phyloP scores from a whole-genome alignment of 345 rosid species.

The Erucastrum elatum region DNA sequence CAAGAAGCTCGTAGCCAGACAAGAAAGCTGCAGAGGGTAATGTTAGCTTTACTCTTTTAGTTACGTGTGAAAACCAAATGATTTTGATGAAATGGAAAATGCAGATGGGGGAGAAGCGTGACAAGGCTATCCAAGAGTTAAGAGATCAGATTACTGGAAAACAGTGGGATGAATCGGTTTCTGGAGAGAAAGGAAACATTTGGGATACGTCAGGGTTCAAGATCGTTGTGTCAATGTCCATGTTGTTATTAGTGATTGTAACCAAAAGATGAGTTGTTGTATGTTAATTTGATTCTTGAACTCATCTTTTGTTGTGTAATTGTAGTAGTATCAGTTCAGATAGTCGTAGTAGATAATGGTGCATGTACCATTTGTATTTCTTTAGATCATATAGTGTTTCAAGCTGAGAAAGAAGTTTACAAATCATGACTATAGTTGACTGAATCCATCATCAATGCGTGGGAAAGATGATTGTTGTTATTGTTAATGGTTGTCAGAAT shows the following conservation, averaged over 20 bases:
- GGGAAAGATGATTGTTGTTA: too few species aligned
- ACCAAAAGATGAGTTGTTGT: slow-evolving; percentile 58
- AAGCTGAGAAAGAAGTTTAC: too few species aligned
- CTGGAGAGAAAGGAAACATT: slow-evolving; percentile 57
- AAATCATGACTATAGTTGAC: too few species aligned
- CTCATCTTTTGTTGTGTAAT: slow-evolving; percentile 20
- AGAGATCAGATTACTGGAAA: slow-evolving; percentile 62
- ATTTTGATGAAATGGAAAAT: neutral
- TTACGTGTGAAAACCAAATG: neutral
- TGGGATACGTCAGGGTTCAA: slow-evolving; percentile 88
- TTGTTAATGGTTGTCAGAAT: too few species aligned
- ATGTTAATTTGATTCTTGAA: slow-evolving; percentile 10
- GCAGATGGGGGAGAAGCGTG: slow-evolving; percentile 85
- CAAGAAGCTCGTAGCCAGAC: slow-evolving; percentile 77
- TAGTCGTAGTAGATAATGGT: slow-evolving; percentile 8
- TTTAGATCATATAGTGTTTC: too few species aligned
- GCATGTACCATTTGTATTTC: neutral
- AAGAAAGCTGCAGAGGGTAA: slow-evolving; percentile 73
- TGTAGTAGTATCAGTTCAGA: slow-evolving; percentile 20
- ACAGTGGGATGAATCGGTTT: slow-evolving; percentile 26
- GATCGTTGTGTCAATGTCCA: slow-evolving; percentile 79
- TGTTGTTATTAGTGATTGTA: slow-evolving; percentile 73
- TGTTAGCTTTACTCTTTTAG: neutral
- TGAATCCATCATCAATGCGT: too few species aligned
- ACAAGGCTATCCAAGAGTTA: slow-evolving; percentile 71